Evolutionary conservation across 495 filamentous ascomycete species (phyloP), one percentile per base, ranked within the genome.

Genomic region (Umbilicaria muhlenbergii): DNA sequence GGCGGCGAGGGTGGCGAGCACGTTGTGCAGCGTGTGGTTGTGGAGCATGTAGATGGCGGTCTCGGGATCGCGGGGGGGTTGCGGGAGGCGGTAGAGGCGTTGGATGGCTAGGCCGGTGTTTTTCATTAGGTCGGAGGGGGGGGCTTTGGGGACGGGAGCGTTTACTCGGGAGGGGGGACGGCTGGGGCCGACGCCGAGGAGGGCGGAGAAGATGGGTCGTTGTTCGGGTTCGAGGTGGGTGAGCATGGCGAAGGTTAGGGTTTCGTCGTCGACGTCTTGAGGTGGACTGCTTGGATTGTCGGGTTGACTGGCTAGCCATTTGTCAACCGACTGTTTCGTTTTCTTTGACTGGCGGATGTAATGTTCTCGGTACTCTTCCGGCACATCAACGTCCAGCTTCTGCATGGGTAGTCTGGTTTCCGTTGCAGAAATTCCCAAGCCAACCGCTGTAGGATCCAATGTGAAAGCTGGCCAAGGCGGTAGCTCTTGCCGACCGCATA

Each of bases 201-300:
- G 64, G 5, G 82, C 77, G 49, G 78, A 83, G 65, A 91, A 94
- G 31, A 79, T 67, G 0, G 78, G 78, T 34, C 83, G 73, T 49
- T 87, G 72, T n/a, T 80, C 70, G 17, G 73, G 65, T 41, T 85
- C 74, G 8, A 95, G 73, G 51, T 85, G 84, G 17, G 88, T 95
- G 40, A 94, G 67, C 60, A 95, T 92, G 41, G 88, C 85, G 57
- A 95, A 95, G 12, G 80, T 81, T 18, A 95, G 58, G 0, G 88
- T 95, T 57, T 94, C 87, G 46, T 94, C 86, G 53, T 95, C 88
- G 2, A 92, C 80, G 45, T 92, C 87, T 38, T 80, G 73, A 0
- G 86, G 86, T 5, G 82, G 80, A 38, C 75, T 80, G 10, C 75
- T 79, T 2, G 77, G 70, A 6, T 72, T 66, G 36, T 81, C 80